Conservation (phyloP, 345 rosid species). For the Populus ilicifolia region DNA sequence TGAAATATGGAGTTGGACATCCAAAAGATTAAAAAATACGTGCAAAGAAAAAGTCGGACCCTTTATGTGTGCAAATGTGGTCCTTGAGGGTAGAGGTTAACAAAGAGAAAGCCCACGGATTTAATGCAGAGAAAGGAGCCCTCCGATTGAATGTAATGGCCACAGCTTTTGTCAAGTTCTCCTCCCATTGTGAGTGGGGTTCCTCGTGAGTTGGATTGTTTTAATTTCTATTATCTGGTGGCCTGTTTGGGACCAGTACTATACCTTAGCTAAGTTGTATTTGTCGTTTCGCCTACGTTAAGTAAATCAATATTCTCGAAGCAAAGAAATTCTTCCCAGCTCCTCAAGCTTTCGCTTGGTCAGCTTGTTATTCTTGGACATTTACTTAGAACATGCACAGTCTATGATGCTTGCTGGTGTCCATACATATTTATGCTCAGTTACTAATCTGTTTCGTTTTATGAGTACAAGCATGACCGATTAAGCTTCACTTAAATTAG, state of each 20-base stretch:
- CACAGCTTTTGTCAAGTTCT: constrained; percentile 9
- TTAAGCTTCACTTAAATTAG: background rate
- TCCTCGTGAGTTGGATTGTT: constrained; percentile 2
- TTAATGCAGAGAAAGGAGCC: constrained; percentile 22
- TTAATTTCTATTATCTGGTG: background rate
- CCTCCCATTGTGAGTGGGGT: background rate
- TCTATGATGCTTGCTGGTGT: background rate
- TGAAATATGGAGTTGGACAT: background rate
- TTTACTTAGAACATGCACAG: background rate
- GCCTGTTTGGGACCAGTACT: constrained; percentile 19
- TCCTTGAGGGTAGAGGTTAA: constrained; percentile 8
- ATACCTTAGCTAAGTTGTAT: constrained; percentile 1
- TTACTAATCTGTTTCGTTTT: background rate
- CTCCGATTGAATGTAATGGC: too few relatives aligned
- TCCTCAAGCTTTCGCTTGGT: background rate
- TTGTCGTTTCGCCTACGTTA: constrained; percentile 15
- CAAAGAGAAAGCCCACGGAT: constrained; percentile 22
- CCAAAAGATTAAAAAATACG: background rate
- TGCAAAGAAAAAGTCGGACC: constrained; percentile 9
- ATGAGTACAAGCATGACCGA: background rate
- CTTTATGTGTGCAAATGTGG: constrained; percentile 9
- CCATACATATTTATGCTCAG: background rate
- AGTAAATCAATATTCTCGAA: background rate
- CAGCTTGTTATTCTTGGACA: background rate
- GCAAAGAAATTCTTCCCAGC: background rate